Percentiles rank a stretch among this genome's conserved stretches.
These are phyloP conservation scores for Mortierella claussenii DNA, from an alignment of 192 early-diverging fungal species.

Conservation along the genomic window DNA sequence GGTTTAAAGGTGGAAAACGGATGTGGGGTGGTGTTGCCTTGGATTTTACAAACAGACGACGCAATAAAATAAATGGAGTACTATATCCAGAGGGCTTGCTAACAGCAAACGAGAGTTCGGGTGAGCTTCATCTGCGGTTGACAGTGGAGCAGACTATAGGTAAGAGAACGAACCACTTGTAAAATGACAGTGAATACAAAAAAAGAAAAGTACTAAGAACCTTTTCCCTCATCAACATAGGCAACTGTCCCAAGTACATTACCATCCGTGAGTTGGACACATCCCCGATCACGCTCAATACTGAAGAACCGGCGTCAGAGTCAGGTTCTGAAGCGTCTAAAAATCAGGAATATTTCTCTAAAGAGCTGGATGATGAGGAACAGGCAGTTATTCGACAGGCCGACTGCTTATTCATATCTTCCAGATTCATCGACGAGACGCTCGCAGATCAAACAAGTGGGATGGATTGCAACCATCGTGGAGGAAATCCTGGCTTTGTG, in stretches of 20 bases:
- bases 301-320: too few relatives aligned
- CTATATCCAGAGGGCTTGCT: constrained; percentile 11
- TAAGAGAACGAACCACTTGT: too few relatives aligned
- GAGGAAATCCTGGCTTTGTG: constrained; percentile 41
- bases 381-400: constrained; percentile 17
- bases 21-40: constrained; percentile 36
- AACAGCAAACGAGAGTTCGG: constrained; percentile 5
- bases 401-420: constrained; percentile 37
- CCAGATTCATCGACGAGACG: constrained; percentile 33
- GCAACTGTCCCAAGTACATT: constrained; percentile 48
- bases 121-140: constrained; percentile 27
- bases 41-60: constrained; percentile 44
- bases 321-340: too few relatives aligned
- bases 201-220: not conserved
- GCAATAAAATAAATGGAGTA: constrained; percentile 49
- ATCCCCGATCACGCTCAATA: not conserved
- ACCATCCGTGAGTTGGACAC: constrained; percentile 33
- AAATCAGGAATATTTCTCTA: too few relatives aligned
- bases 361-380: constrained; percentile 5
- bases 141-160: constrained; percentile 46
- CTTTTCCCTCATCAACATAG: not conserved
- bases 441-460: constrained; percentile 44
- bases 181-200: too few relatives aligned
- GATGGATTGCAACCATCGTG: constrained; percentile 50
- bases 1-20: constrained; percentile 4